These are phyloP conservation scores for Aquilaria agallochum DNA, from an alignment of 441 rosid species.

Conservation along the genomic window DNA sequence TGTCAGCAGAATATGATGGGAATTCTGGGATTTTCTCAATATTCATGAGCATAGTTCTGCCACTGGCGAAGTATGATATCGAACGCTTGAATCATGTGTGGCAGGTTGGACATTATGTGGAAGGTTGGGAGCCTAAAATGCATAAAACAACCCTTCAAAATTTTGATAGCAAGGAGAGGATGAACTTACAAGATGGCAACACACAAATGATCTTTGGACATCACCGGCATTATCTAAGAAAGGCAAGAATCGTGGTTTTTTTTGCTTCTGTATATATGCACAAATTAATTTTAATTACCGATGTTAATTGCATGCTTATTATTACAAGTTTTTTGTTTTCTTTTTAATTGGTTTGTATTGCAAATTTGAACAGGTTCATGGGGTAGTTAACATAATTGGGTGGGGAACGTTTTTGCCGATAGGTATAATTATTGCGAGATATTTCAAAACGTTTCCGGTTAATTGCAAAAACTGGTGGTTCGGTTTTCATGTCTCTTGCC, in stretches of 20 bases:
- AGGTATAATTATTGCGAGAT: conserved; percentile 48
- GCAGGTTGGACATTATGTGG: conserved; percentile 37
- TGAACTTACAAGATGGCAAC: conserved; percentile 18
- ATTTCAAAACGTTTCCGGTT: conserved; percentile 28
- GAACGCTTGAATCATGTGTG: conserved; percentile 42
- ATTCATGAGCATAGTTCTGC: conserved; percentile 24
- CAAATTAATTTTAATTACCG: too few species aligned
- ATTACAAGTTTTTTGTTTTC: background rate
- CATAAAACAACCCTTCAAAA: conserved; percentile 31
- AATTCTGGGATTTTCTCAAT: conserved; percentile 9
- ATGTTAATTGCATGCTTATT: background rate
- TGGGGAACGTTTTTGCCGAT: conserved; percentile 54
- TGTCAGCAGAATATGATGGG: background rate
- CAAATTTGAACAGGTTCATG: conserved; percentile 33
- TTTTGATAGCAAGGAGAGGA: conserved; percentile 38
- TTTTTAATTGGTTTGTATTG: background rate
- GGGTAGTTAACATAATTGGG: conserved; percentile 41
- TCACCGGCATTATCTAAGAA: conserved; percentile 15
- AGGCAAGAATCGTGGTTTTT: conserved; percentile 18
- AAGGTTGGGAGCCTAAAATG: conserved; percentile 22
- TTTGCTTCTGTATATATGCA: background rate
- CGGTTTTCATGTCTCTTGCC: conserved; percentile 26
- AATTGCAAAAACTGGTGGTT: conserved; percentile 19
- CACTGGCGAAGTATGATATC: conserved; percentile 18
- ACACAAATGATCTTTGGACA: conserved; percentile 1